phyloP scores from a whole-genome alignment of 371 early-diverging fungal species.

The Mucor piriformis region DNA sequence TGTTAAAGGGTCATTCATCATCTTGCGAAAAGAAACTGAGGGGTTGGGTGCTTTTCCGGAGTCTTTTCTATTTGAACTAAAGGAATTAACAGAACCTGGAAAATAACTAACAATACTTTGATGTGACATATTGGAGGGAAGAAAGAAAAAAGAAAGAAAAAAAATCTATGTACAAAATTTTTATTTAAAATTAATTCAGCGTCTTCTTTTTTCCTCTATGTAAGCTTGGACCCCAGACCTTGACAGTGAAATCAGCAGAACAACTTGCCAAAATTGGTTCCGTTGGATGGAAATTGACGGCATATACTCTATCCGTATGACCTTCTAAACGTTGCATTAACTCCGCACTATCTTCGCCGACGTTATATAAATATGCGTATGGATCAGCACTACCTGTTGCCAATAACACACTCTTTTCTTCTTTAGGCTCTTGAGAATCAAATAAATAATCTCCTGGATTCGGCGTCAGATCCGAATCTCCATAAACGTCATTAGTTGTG shows the following conservation, averaged over 20 bases:
- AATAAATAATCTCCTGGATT: constrained; percentile 36
- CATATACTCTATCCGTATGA: constrained; percentile 86
- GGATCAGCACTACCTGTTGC: constrained; percentile 91
- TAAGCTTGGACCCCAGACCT: constrained; percentile 73
- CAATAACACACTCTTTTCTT: constrained; percentile 66
- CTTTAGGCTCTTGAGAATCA: constrained; percentile 52
- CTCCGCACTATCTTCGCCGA: constrained; percentile 74
- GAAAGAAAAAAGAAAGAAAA: background rate
- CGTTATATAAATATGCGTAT: constrained; percentile 80
- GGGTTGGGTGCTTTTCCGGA: too few relatives aligned
- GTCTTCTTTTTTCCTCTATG: constrained; percentile 53
- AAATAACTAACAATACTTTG: too few relatives aligned
- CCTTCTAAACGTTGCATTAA: constrained; percentile 82
- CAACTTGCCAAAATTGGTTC: constrained; percentile 82
- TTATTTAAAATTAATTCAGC: constrained; percentile 27
- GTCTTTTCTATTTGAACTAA: too few relatives aligned
- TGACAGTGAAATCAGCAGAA: constrained; percentile 84
- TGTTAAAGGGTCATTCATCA: too few relatives aligned
- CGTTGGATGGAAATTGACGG: constrained; percentile 81
- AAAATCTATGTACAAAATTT: background rate
- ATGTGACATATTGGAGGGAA: background rate
- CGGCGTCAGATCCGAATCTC: constrained; percentile 39
- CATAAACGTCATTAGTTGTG: constrained; percentile 37
- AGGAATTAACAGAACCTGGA: too few relatives aligned
- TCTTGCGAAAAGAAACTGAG: too few relatives aligned